Evolutionary conservation across 2,329 filamentous ascomycete genomes (phyloP).

Genomic region (Sarocladium kiliense): DNA sequence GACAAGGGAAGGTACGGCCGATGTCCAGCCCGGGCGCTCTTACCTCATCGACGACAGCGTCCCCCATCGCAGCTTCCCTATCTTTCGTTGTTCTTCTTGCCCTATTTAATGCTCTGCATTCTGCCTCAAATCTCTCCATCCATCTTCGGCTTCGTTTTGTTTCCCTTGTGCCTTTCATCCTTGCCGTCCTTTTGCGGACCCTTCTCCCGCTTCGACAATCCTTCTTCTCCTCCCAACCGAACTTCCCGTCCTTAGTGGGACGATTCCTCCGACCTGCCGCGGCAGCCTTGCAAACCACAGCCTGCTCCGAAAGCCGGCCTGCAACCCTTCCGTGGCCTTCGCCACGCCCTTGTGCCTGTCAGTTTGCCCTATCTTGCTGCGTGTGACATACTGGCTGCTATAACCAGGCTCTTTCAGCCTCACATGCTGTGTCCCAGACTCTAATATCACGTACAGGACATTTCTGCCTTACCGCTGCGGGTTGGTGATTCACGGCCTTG

Average conservation of each 20-base stretch:
- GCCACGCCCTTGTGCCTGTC: background rate
- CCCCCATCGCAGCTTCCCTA: background rate
- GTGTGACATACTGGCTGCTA: background rate
- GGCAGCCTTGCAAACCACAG: background rate
- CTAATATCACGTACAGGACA: background rate
- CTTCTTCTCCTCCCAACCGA: background rate
- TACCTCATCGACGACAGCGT: constrained; percentile 5
- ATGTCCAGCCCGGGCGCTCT: background rate
- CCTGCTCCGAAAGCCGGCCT: background rate
- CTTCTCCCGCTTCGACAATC: background rate
- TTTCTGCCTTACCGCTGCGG: background rate
- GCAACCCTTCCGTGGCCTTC: background rate
- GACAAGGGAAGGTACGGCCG: background rate
- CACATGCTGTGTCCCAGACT: background rate
- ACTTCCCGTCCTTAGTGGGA: background rate
- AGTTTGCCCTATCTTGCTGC: background rate
- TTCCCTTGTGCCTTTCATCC: background rate
- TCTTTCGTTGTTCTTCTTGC: background rate
- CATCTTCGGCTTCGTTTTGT: background rate
- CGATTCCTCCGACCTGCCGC: background rate
- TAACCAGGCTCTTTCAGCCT: background rate
- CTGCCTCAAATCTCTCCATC: background rate
- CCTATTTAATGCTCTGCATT: background rate
- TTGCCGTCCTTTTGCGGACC: background rate
- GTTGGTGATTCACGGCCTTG: constrained; percentile 3